Evolutionary conservation across 1,284 basidiomycete species (phyloP).

Genomic region (Irpex lacteus): DNA sequence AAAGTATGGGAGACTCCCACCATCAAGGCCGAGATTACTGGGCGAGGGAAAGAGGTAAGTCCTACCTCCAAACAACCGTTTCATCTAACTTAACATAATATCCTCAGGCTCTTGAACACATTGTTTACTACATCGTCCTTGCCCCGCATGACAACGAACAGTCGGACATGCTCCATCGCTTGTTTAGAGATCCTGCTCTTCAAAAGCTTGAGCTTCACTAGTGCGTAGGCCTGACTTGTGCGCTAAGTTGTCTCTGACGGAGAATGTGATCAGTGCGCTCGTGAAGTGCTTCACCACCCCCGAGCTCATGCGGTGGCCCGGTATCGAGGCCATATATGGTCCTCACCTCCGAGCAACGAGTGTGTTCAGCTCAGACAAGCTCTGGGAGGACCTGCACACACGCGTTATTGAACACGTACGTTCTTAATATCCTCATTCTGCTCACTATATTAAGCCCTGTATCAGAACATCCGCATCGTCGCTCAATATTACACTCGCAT

Average conservation of each 20-base stretch:
- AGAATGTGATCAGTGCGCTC: constrained; percentile 64
- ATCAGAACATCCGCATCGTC: constrained; percentile 93
- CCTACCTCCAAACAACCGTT: not conserved
- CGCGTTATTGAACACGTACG: constrained; percentile 96
- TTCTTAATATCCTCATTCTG: constrained; percentile 18
- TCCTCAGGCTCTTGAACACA: constrained; percentile 82
- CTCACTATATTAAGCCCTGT: not conserved
- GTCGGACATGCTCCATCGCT: constrained; percentile 91
- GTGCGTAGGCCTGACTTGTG: constrained; percentile 47
- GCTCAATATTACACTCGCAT: constrained; percentile 95
- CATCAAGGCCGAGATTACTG: constrained; percentile 78
- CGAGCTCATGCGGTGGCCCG: constrained; percentile 98
- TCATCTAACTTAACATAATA: not conserved
- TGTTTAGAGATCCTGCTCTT: constrained; percentile 77
- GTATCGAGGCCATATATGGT: constrained; percentile 91
- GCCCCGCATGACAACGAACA: constrained; percentile 97
- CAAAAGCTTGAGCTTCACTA: constrained; percentile 83
- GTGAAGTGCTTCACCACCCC: constrained; percentile 96
- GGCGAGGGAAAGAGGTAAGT: constrained; percentile 73
- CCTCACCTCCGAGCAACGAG: constrained; percentile 77
- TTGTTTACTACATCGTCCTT: constrained; percentile 93
- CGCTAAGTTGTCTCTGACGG: not conserved
- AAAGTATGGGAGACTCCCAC: constrained; percentile 96
- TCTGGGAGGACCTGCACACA: constrained; percentile 95
- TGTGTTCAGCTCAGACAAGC: constrained; percentile 78